phyloP scores from a whole-genome alignment of 148 eudicot species.

The Selenicereus undatus region DNA sequence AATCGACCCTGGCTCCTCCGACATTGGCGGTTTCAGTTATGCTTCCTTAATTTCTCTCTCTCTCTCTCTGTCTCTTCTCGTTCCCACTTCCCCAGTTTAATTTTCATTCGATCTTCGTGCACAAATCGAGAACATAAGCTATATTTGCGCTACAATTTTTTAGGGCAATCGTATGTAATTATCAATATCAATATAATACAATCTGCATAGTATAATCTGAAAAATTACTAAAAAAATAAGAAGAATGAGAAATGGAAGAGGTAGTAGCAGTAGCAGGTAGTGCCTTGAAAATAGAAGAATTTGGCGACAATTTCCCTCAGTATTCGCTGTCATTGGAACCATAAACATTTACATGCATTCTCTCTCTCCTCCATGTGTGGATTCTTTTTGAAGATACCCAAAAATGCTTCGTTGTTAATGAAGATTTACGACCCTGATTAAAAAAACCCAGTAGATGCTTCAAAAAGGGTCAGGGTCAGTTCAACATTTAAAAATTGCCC shows the following conservation, averaged over 20 bases:
- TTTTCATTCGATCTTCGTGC: not conserved
- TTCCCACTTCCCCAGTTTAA: not conserved
- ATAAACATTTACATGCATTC: slow-evolving; percentile 12
- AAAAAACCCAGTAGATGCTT: slow-evolving; percentile 15
- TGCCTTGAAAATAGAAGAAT: slow-evolving; percentile 5
- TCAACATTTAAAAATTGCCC: slow-evolving; percentile 3
- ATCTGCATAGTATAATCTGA: not conserved
- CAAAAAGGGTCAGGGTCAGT: slow-evolving; percentile 15
- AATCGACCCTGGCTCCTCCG: not conserved
- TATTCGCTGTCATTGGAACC: slow-evolving; percentile 21
- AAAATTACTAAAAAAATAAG: not conserved
- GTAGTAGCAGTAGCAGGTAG: not conserved
- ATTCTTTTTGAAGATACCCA: slow-evolving; percentile 18
- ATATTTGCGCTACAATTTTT: not conserved
- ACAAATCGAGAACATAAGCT: not conserved
- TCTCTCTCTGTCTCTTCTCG: not conserved
- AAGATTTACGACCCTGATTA: slow-evolving; percentile 8
- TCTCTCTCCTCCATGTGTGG: not conserved
- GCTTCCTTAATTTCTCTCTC: not conserved
- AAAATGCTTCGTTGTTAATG: slow-evolving; percentile 27
- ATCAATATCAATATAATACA: not conserved
- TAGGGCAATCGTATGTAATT: not conserved
- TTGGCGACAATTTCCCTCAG: slow-evolving; percentile 11
- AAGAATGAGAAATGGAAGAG: not conserved
- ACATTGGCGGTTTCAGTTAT: not conserved